Base-by-base conservation (phyloP, 2,329 filamentous ascomycete genomes). In the Penicillium sp. region DNA sequence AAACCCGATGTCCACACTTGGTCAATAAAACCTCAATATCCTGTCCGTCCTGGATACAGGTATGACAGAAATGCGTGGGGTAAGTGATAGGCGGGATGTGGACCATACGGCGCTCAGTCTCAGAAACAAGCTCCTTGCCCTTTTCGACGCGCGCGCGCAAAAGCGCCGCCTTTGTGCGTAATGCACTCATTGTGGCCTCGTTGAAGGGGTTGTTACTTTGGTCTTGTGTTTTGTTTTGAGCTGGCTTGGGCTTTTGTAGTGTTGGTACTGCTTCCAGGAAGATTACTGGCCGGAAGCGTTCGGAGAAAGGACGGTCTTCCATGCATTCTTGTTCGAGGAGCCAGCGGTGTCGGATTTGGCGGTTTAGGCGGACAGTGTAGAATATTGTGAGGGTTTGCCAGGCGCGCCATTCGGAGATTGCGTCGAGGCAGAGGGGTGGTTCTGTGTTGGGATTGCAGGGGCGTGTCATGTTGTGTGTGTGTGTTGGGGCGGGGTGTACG, bases 1-100 rank as follows among this genome's bases (percentile, higher is more conserved):
- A 65, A 18, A 65, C 60, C 7, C 60, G 52, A 41, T 65, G 62
- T 4, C 61, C 62, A 27, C 62, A 65, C 34, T 51, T 61, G 1
- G 61, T 64, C 10, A 65, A 26, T 7, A 64, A 26, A 6, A 64
- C 55, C 16, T 64, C 60, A 1, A 48, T 44, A 3, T 11, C 32
- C 29, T 61, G 52, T 6, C 55, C 58, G 6, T 51, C 61, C 35
- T 56, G 51, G 2, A 65, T 57, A 32, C 62, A 65, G 0, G 58
- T 63, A 43, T 65, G 59, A n/a, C 62, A 65, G 43, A 65, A 65
- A 42, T 65, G 62, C 16, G 62, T 63, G 1, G 62, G 62, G 16
- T 53, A 65, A 0, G 7, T 4, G 2, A 61, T 38, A 0, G 7
- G 8, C 1, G 60, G 57, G 4, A 18, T 1, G 14, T 57, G 40